A percentile compares a stretch with the other conserved stretches of the same genome.
Conservation (phyloP, 352 stramenopile species). For the Pythium apleroticum region DNA sequence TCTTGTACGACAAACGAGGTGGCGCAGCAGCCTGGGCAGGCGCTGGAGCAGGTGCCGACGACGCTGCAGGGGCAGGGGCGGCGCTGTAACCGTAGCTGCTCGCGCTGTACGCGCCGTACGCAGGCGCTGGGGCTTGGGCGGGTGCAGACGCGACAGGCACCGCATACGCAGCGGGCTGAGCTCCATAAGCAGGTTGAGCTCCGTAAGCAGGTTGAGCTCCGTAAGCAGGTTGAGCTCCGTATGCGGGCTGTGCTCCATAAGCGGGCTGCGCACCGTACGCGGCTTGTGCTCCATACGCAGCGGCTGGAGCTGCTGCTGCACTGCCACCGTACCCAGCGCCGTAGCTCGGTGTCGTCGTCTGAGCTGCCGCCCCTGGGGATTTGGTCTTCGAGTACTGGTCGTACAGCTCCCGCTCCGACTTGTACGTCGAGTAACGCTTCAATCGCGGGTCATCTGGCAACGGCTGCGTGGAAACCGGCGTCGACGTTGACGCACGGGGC, state of each 20-base stretch:
- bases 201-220: slow-evolving; percentile 20
- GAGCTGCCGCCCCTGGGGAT: slow-evolving; percentile 3
- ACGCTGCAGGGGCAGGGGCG: slow-evolving; percentile 17
- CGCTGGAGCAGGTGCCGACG: slow-evolving; percentile 16
- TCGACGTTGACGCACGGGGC: slow-evolving; percentile 24
- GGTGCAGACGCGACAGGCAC: slow-evolving; percentile 2
- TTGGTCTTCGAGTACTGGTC: slow-evolving; percentile 64
- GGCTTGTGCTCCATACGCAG: slow-evolving; percentile 16
- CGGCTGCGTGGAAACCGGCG: slow-evolving; percentile 31
- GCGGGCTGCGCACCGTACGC: slow-evolving; percentile 6
- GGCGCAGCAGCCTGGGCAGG: slow-evolving; percentile 5
- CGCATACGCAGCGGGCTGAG: background rate
- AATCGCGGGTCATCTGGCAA: slow-evolving; percentile 58
- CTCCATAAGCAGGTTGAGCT: slow-evolving; percentile 18
- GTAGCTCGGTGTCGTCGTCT: slow-evolving; percentile 13
- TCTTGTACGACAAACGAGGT: slow-evolving; percentile 21
- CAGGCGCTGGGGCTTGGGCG: background rate
- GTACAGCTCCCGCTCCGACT: slow-evolving; percentile 79
- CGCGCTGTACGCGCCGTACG: slow-evolving; percentile 5
- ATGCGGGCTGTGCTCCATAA: slow-evolving; percentile 24
- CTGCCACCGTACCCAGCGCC: slow-evolving; percentile 7
- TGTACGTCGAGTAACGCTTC: slow-evolving; percentile 72
- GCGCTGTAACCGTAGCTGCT: slow-evolving; percentile 17
- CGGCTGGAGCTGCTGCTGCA: background rate
- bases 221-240: slow-evolving; percentile 12